Evolutionary conservation across 2,329 filamentous ascomycete genomes (phyloP).

Genomic region (Arthrobotrys entomopaga): DNA sequence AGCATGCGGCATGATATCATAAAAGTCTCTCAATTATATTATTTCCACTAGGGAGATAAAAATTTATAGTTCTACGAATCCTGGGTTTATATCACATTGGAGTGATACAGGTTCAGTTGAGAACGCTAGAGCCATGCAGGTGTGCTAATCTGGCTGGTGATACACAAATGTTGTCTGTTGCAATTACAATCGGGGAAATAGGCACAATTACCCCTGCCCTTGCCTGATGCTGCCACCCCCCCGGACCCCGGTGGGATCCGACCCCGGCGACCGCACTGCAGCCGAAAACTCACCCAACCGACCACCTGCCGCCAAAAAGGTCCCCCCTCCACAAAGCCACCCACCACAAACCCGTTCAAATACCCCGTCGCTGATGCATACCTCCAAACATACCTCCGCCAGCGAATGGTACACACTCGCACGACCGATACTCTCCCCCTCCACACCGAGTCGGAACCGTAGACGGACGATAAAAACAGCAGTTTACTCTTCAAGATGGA

Average conservation of each 20-base stretch:
- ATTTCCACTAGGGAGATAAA: too few species aligned
- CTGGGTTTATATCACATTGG: too few species aligned
- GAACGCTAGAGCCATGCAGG: too few species aligned
- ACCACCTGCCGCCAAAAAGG: conserved; percentile 5
- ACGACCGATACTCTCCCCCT: conserved; percentile 15
- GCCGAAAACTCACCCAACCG: conserved; percentile 13
- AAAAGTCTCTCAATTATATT: too few species aligned
- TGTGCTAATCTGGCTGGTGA: too few species aligned
- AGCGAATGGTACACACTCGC: conserved; percentile 7
- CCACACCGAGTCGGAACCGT: not conserved
- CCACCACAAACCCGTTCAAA: not conserved
- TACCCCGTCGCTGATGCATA: conserved; percentile 22
- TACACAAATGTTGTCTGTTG: not conserved
- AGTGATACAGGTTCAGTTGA: too few species aligned
- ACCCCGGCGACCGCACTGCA: conserved; percentile 18
- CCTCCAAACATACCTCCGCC: conserved; percentile 7
- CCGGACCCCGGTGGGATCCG: not conserved
- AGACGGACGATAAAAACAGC: not conserved
- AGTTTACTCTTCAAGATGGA: conserved; percentile 56
- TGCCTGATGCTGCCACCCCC: not conserved
- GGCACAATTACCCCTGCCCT: not conserved
- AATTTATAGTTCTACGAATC: too few species aligned
- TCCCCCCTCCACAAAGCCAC: conserved; percentile 25
- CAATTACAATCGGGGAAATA: not conserved
- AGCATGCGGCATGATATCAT: too few species aligned